Conservation (phyloP, 2,329 filamentous ascomycete species). For the Trichoderma semiorbis region DNA sequence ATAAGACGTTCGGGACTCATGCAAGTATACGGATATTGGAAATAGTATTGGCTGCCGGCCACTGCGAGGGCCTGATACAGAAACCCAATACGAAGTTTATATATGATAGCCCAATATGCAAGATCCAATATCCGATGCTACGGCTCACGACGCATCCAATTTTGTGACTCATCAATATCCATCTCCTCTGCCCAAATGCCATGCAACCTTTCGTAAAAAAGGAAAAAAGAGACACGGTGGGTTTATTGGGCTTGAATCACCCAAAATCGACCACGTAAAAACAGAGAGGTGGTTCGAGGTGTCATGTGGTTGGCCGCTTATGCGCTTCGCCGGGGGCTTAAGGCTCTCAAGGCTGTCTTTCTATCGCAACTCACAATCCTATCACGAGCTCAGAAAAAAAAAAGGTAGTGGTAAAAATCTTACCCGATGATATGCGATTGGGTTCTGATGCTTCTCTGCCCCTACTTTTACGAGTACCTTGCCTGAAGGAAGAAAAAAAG, state of each 20-base stretch:
- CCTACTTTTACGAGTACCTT: not conserved
- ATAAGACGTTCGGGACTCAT: not conserved
- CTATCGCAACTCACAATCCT: not conserved
- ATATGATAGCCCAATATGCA: not conserved
- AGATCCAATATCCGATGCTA: not conserved
- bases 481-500: not conserved
- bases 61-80: not conserved
- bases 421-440: constrained; percentile 6
- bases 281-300: not conserved
- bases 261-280: not conserved
- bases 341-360: constrained; percentile 1
- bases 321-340: not conserved
- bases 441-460: not conserved
- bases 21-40: not conserved
- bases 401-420: not conserved
- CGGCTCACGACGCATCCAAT: not conserved
- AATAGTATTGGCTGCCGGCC: not conserved
- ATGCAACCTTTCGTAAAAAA: not conserved
- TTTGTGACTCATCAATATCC: not conserved
- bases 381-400: not conserved
- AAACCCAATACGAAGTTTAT: not conserved
- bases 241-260: not conserved
- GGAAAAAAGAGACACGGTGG: not conserved
- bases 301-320: constrained; percentile 11
- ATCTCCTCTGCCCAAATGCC: not conserved